Conservation (phyloP, 139 green algal species). For the Chlorella sp. region DNA sequence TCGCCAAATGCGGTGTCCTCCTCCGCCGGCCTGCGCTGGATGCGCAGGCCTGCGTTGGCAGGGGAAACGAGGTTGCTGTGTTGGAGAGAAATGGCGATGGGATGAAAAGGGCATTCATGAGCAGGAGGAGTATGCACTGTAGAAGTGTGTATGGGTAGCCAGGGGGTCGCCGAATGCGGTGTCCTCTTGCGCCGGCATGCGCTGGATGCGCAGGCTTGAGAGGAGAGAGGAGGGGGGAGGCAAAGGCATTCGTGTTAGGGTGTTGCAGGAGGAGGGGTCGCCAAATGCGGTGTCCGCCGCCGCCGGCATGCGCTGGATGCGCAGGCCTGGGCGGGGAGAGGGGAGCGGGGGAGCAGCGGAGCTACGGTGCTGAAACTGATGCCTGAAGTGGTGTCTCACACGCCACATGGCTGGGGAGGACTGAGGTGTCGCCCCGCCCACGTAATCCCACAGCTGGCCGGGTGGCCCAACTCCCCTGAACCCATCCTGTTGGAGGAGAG, state of each 20-base stretch:
- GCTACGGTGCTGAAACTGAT: too few relatives aligned
- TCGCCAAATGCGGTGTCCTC: constrained; percentile 71
- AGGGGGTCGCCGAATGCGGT: constrained; percentile 74
- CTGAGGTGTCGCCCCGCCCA: too few relatives aligned
- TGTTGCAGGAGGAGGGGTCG: constrained; percentile 49
- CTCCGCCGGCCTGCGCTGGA: constrained; percentile 88
- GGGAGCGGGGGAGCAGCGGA: background rate
- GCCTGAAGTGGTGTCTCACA: too few relatives aligned
- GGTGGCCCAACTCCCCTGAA: too few relatives aligned
- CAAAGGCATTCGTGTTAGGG: too few relatives aligned
- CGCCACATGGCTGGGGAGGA: too few relatives aligned
- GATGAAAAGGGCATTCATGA: too few relatives aligned
- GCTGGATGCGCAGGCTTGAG: constrained; percentile 85
- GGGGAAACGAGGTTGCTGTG: too few relatives aligned
- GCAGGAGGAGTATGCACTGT: background rate
- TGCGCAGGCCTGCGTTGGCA: constrained; percentile 71
- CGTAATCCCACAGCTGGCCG: too few relatives aligned
- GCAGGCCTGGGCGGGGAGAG: constrained; percentile 59
- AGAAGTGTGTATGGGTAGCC: constrained; percentile 66
- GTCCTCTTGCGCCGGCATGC: constrained; percentile 72
- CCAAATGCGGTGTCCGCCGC: constrained; percentile 69
- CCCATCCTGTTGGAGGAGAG: too few relatives aligned
- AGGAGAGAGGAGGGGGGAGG: background rate
- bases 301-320: constrained; percentile 90
- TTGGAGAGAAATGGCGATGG: background rate